Evolutionary conservation across 2,329 filamentous ascomycete species (phyloP), one percentile per base, ranked within the genome.

Genomic region (Parascedosporium putredinis): DNA sequence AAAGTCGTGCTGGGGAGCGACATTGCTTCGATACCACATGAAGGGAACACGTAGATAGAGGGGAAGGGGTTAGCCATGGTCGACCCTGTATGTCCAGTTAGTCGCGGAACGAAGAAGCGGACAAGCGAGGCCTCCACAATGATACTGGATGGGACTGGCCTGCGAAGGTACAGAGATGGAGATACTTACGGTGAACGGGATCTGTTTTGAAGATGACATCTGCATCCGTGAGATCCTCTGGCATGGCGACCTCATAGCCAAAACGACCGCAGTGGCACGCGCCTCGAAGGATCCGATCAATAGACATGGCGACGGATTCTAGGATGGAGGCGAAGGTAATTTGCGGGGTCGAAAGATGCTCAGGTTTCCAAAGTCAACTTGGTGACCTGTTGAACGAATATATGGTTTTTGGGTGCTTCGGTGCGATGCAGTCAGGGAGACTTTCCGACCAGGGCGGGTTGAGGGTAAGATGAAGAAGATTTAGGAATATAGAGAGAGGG

Each of bases 241-340:
- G 88, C 22, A 91, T 74, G 43, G 78, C 68, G 56, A 95, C 80
- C 51, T 81, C 74, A 67, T 95, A 95, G 61, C 83, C 76, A 61
- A 93, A 95, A 53, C 90, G 81, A 51, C 89, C 88, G 65, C 90
- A 96, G 49, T 84, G 82, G 70, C 90, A 95, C 55, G 82, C 79
- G 59, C 89, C 89, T 55, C 77, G 80, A 51, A 95, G 75, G 34
- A 75, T 74, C 53, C 76, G 69, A 24, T 40, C 48, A 22, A 18
- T 36, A 52, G 29, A 50, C 31, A 33, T 36, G 18, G 12, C 45
- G 46, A 23, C 6, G 27, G 6, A 6, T 6, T 6, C 27, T 31
- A 31, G 27, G 12, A 31, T 31, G 27, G 6, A 31, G 27, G 27
- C 12, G 27, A 7, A 12, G 27, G 27, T 7, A 31, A 6, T 6